Evolutionary conservation across 805 yeast genomes (phyloP).

Genomic region (Sugiyamaella chiloensis): DNA sequence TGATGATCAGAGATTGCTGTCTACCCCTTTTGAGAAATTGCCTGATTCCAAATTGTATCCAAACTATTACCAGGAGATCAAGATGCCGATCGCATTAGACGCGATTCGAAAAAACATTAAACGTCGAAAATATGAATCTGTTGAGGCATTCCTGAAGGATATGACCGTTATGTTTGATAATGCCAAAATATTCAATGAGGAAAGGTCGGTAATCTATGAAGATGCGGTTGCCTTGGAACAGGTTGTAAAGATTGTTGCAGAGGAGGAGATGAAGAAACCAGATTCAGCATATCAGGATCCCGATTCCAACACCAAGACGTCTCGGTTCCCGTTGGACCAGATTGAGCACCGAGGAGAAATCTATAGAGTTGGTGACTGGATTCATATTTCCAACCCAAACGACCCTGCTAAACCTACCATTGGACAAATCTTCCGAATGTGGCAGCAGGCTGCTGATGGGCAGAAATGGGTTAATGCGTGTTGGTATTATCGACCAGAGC

Average conservation of each 20-base stretch:
- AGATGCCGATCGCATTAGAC: conserved; percentile 41
- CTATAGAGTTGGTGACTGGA: conserved; percentile 94
- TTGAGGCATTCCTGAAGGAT: conserved; percentile 74
- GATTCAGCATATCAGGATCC: conserved; percentile 65
- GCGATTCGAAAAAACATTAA: conserved; percentile 74
- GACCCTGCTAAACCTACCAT: conserved; percentile 88
- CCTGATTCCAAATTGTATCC: conserved; percentile 63
- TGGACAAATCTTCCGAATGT: conserved; percentile 88
- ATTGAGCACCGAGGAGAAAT: conserved; percentile 66
- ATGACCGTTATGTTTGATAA: conserved; percentile 71
- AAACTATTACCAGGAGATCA: conserved; percentile 46
- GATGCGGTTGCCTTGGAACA: conserved; percentile 65
- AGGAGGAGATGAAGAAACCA: conserved; percentile 72
- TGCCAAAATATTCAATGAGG: conserved; percentile 61
- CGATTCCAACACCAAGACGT: conserved; percentile 54
- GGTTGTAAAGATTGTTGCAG: conserved; percentile 52
- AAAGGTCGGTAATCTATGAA: conserved; percentile 53
- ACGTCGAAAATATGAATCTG: conserved; percentile 73
- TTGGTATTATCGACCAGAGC: conserved; percentile 98
- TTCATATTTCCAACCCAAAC: conserved; percentile 78
- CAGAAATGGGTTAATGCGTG: conserved; percentile 88
- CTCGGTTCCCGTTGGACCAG: conserved; percentile 77
- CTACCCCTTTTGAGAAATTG: conserved; percentile 69
- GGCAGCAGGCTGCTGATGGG: conserved; percentile 77
- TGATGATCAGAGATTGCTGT: conserved; percentile 48